Evolutionary conservation across 2,329 filamentous ascomycete species (phyloP).

Genomic region (Davidsoniella virescens): DNA sequence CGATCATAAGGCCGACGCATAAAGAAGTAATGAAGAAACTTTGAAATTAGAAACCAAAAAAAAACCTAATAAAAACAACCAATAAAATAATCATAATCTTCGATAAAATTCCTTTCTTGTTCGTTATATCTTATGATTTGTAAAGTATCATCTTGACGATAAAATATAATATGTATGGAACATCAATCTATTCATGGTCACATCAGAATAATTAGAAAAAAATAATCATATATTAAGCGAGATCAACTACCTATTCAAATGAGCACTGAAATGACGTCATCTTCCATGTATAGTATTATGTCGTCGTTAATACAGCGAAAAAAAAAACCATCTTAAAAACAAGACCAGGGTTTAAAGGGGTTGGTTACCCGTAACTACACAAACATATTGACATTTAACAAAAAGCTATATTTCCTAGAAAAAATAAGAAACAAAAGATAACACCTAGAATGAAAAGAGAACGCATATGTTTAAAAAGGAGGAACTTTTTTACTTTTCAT

Average conservation of each 20-base stretch:
- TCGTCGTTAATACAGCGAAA: too few relatives aligned
- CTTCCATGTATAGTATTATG: too few relatives aligned
- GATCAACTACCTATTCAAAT: too few relatives aligned
- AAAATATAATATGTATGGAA: neutral
- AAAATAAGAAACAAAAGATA: neutral
- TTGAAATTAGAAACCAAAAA: neutral
- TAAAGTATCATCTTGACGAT: neutral
- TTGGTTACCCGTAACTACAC: too few relatives aligned
- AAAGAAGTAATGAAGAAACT: neutral
- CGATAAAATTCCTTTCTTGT: too few relatives aligned
- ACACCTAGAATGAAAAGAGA: neutral
- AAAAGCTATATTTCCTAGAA: neutral
- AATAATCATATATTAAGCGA: neutral
- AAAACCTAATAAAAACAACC: neutral
- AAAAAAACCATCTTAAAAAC: too few relatives aligned
- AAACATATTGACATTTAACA: too few relatives aligned
- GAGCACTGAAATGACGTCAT: too few relatives aligned
- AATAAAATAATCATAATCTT: neutral
- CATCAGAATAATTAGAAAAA: neutral
- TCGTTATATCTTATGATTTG: neutral
- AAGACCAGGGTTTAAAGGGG: too few relatives aligned
- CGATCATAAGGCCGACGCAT: neutral
- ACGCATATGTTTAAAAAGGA: neutral
- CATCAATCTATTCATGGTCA: neutral
- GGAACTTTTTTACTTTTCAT: constrained; percentile 11